Percentiles rank a stretch among this genome's conserved stretches.
These are phyloP conservation scores for Phycomyces blakesleeanus DNA, from an alignment of 192 early-diverging fungal genomes.

Conservation along the genomic window DNA sequence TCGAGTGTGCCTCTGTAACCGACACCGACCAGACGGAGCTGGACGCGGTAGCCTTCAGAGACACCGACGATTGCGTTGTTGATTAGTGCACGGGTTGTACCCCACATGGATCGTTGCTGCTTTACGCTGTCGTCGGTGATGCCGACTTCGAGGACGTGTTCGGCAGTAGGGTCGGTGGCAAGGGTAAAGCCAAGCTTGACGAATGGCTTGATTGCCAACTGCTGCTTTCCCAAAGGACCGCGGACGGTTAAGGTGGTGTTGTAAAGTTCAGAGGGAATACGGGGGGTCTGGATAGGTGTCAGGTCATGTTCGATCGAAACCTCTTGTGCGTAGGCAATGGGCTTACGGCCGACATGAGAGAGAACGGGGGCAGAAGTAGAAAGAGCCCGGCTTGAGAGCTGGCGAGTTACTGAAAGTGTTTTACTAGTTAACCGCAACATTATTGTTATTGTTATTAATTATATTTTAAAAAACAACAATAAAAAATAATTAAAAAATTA, in stretches of 20 bases:
- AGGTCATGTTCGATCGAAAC: slow-evolving; percentile 67
- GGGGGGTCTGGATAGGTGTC: slow-evolving; percentile 62
- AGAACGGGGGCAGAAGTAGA: slow-evolving; percentile 26
- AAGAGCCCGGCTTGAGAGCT: neutral
- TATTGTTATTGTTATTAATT: neutral
- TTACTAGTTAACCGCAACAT: neutral
- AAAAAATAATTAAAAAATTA: neutral
- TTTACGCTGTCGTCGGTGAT: slow-evolving; percentile 61
- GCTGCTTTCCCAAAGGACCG: slow-evolving; percentile 79
- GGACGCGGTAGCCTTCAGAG: slow-evolving; percentile 80
- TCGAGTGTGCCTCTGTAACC: slow-evolving; percentile 90
- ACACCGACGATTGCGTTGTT: slow-evolving; percentile 87
- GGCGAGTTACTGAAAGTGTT: neutral
- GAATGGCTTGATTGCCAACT: slow-evolving; percentile 80
- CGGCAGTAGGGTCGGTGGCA: slow-evolving; percentile 21
- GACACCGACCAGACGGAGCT: slow-evolving; percentile 86
- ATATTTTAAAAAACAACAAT: neutral
- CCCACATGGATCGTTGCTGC: slow-evolving; percentile 92
- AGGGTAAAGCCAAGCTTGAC: slow-evolving; percentile 45
- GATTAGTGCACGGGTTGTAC: slow-evolving; percentile 88
- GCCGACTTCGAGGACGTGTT: slow-evolving; percentile 45
- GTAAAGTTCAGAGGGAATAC: slow-evolving; percentile 54
- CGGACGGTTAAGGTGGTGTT: slow-evolving; percentile 68
- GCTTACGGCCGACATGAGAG: slow-evolving; percentile 82
- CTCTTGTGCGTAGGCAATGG: slow-evolving; percentile 69